These are phyloP conservation scores for Hypoxylon lenormandii DNA, from an alignment of 495 filamentous ascomycete genomes.

Conservation along the genomic window DNA sequence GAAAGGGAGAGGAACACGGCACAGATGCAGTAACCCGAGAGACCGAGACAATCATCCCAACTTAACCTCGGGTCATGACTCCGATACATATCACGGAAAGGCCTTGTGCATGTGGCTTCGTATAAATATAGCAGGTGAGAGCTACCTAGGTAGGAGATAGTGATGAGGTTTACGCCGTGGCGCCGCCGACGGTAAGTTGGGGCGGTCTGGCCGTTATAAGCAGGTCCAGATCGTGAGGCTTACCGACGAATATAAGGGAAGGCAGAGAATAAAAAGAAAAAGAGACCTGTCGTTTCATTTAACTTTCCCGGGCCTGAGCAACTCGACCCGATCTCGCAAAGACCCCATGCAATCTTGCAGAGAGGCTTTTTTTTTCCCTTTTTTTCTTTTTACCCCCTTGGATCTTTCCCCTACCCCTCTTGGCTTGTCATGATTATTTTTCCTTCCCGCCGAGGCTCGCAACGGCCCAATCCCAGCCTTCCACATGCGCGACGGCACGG, in stretches of 20 bases:
- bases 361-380: conserved; percentile 11
- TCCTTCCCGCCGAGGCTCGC: conserved; percentile 35
- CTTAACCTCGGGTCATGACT: conserved; percentile 11
- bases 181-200: too few relatives aligned
- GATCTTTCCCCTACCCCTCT: conserved; percentile 15
- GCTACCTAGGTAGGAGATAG: too few relatives aligned
- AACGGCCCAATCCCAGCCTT: conserved; percentile 40
- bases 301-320: conserved; percentile 45
- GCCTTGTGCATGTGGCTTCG: not conserved
- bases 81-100: not conserved
- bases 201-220: not conserved
- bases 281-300: conserved; percentile 48
- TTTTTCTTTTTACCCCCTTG: conserved; percentile 1
- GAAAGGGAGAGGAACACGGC: conserved; percentile 32
- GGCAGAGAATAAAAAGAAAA: conserved; percentile 2
- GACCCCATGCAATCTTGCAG: conserved; percentile 49
- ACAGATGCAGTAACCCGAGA: conserved; percentile 41
- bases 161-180: too few relatives aligned
- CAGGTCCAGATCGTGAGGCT: not conserved
- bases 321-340: conserved; percentile 48
- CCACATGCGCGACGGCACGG: conserved; percentile 36
- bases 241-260: not conserved
- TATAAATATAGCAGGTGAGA: conserved; percentile 7
- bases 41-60: conserved; percentile 39
- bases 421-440: conserved; percentile 16